phyloP scores from a whole-genome alignment of 768 basidiomycete species.

The Hemileccinum rubropunctum region DNA sequence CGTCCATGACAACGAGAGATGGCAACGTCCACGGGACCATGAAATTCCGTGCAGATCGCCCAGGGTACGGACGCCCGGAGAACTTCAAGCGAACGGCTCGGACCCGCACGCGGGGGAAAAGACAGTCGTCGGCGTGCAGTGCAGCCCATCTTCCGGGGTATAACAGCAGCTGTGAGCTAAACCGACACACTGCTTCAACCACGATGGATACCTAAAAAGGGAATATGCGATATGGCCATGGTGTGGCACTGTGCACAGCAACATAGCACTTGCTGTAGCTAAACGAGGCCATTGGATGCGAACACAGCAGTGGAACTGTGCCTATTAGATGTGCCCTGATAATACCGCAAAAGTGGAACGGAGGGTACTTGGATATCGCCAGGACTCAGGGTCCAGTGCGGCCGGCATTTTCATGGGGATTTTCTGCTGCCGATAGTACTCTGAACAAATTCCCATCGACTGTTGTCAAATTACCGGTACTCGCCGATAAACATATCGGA shows the following conservation, averaged over 20 bases:
- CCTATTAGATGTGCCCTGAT: neutral
- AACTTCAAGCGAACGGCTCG: neutral
- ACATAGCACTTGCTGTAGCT: slow-evolving; percentile 1
- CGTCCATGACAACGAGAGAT: slow-evolving; percentile 3
- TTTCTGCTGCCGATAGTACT: slow-evolving; percentile 1
- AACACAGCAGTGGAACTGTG: slow-evolving; percentile 18
- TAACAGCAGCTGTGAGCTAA: neutral
- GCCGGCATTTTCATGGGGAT: slow-evolving; percentile 13
- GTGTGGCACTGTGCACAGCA: slow-evolving; percentile 14
- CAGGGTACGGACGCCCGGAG: neutral
- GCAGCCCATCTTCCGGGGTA: neutral
- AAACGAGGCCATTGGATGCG: neutral
- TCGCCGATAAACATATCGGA: neutral
- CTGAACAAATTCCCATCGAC: neutral
- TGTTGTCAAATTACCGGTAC: neutral
- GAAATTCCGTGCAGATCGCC: slow-evolving; percentile 1
- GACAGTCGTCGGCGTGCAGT: neutral
- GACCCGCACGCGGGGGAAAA: neutral
- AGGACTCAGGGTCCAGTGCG: slow-evolving; percentile 7
- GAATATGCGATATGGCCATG: neutral
- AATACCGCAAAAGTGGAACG: too few relatives aligned
- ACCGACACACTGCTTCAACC: slow-evolving; percentile 1
- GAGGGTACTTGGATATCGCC: slow-evolving; percentile 5
- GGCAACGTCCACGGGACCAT: slow-evolving; percentile 4
- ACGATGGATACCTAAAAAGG: slow-evolving; percentile 13